Evolutionary conservation across 2,329 filamentous ascomycete genomes (phyloP).

Genomic region (Paecilomyces niveus): DNA sequence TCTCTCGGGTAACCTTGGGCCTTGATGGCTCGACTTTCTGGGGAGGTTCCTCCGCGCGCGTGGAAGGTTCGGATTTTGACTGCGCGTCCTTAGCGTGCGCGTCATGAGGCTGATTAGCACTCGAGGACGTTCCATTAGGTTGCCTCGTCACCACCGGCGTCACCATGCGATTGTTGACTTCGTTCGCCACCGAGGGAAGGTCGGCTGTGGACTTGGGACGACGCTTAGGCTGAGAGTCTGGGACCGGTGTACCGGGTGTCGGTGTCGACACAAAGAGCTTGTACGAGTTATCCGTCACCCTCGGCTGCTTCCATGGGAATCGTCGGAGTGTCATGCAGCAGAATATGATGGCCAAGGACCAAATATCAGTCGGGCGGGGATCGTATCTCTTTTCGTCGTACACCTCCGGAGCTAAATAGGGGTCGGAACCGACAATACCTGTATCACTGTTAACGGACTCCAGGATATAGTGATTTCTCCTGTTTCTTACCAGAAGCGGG

Average conservation of each 20-base stretch:
- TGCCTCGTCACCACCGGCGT: not conserved
- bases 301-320: conserved; percentile 95
- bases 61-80: conserved; percentile 9
- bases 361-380: conserved; percentile 88
- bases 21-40: conserved; percentile 8
- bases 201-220: conserved; percentile 28
- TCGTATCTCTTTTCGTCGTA: conserved; percentile 93
- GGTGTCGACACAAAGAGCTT: conserved; percentile 85
- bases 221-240: conserved; percentile 32
- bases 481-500: conserved; percentile 63
- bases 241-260: conserved; percentile 56
- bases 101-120: conserved; percentile 1
- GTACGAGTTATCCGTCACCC: conserved; percentile 87
- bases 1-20: conserved; percentile 19
- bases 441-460: conserved; percentile 4
- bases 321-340: conserved; percentile 95
- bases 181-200: conserved; percentile 19
- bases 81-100: conserved; percentile 1
- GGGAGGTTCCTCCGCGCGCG: conserved; percentile 12
- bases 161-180: conserved; percentile 13
- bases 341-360: conserved; percentile 97
- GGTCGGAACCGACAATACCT: conserved; percentile 82
- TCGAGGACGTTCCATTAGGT: conserved; percentile 1
- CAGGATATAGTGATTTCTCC: conserved; percentile 4
- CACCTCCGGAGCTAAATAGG: conserved; percentile 93